Evolutionary conservation across 2,329 filamentous ascomycete genomes (phyloP).

Genomic region (Ceratocystis smalleyi): DNA sequence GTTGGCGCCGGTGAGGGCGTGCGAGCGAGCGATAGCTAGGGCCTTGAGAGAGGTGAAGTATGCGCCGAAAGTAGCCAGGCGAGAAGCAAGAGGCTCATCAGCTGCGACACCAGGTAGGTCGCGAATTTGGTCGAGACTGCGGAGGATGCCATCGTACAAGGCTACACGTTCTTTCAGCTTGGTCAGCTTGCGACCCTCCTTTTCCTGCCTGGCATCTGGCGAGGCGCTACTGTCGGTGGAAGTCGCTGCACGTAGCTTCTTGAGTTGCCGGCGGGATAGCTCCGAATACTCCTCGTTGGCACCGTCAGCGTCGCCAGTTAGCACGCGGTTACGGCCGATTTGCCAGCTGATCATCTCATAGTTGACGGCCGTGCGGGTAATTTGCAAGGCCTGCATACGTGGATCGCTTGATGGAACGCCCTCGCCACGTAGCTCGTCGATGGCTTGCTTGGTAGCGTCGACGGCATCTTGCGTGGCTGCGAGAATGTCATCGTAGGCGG

Average conservation of each 20-base stretch:
- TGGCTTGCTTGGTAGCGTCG: constrained; percentile 82
- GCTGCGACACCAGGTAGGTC: constrained; percentile 81
- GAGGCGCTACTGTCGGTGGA: constrained; percentile 21
- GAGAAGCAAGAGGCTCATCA: constrained; percentile 58
- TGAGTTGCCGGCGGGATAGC: constrained; percentile 33
- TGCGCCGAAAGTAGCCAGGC: constrained; percentile 59
- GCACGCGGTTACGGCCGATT: constrained; percentile 77
- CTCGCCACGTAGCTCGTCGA: constrained; percentile 76
- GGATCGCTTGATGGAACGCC: constrained; percentile 69
- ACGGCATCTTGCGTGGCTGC: constrained; percentile 84
- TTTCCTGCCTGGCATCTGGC: constrained; percentile 33
- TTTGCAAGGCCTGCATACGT: constrained; percentile 81
- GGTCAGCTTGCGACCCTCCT: constrained; percentile 58
- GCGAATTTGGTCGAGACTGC: constrained; percentile 79
- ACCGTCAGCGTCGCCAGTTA: constrained; percentile 73
- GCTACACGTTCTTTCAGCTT: constrained; percentile 75
- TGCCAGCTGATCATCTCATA: constrained; percentile 91
- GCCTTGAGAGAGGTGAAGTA: constrained; percentile 87
- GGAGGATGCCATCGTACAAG: constrained; percentile 77
- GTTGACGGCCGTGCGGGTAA: constrained; percentile 84
- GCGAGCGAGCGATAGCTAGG: constrained; percentile 71
- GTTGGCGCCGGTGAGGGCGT: constrained; percentile 55
- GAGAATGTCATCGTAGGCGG: constrained; percentile 80
- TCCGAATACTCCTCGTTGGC: constrained; percentile 38
- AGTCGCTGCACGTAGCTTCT: constrained; percentile 29